These are phyloP conservation scores for Pseudogymnoascus pannorum DNA, from an alignment of 2,329 filamentous ascomycete genomes.

Conservation along the genomic window DNA sequence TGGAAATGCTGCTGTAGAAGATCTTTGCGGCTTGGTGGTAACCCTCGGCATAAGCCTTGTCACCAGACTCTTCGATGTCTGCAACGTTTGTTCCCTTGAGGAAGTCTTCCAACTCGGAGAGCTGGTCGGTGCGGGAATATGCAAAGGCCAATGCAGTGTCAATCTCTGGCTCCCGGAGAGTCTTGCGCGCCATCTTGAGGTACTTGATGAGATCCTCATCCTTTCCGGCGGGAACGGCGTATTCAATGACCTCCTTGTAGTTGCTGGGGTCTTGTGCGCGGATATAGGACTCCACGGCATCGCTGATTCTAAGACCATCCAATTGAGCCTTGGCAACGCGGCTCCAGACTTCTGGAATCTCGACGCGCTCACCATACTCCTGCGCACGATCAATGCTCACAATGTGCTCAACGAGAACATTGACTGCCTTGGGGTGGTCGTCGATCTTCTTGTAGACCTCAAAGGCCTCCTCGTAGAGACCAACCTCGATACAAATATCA, in stretches of 20 bases:
- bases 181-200: slow-evolving; percentile 95
- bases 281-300: slow-evolving; percentile 95
- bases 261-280: slow-evolving; percentile 89
- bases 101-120: slow-evolving; percentile 93
- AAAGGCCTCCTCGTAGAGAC: slow-evolving; percentile 92
- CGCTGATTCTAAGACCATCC: slow-evolving; percentile 84
- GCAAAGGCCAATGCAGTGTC: slow-evolving; percentile 92
- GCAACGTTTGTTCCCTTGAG: slow-evolving; percentile 87
- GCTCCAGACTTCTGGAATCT: slow-evolving; percentile 94
- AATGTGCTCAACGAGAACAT: slow-evolving; percentile 90
- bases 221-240: slow-evolving; percentile 89
- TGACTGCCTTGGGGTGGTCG: slow-evolving; percentile 77
- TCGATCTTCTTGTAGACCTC: slow-evolving; percentile 98
- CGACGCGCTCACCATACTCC: slow-evolving; percentile 89
- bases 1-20: slow-evolving; percentile 96
- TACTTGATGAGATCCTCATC: slow-evolving; percentile 96
- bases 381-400: slow-evolving; percentile 97
- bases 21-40: slow-evolving; percentile 96
- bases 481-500: slow-evolving; percentile 85
- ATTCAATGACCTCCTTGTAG: slow-evolving; percentile 93
- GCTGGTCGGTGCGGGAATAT: slow-evolving; percentile 84
- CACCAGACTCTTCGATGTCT: slow-evolving; percentile 91
- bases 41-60: slow-evolving; percentile 94
- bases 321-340: slow-evolving; percentile 96
- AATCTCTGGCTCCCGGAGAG: slow-evolving; percentile 83